Evolutionary conservation across 805 yeast species (phyloP).

Genomic region (Hagleromyces aurorensis): DNA sequence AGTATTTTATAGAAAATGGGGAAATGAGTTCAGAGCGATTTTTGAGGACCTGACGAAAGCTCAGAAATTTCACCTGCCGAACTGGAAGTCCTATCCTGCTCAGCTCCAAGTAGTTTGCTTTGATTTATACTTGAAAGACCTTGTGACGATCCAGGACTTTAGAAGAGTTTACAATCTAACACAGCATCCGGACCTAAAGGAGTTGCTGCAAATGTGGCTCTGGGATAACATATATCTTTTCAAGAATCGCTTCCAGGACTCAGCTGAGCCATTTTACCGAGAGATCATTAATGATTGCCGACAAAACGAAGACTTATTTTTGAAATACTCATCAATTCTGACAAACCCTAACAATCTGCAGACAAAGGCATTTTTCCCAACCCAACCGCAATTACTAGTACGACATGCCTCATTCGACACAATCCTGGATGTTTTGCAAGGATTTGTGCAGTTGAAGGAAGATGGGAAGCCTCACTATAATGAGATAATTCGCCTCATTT

Average conservation of each 20-base stretch:
- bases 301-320: slow-evolving; percentile 14
- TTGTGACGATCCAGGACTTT: slow-evolving; percentile 21
- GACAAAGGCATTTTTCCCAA: slow-evolving; percentile 13
- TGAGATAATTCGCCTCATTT: slow-evolving; percentile 19
- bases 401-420: slow-evolving; percentile 20
- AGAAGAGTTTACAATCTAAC: slow-evolving; percentile 15
- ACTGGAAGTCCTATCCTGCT: slow-evolving; percentile 21
- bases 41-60: slow-evolving; percentile 10
- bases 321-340: slow-evolving; percentile 20
- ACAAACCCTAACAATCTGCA: slow-evolving; percentile 15
- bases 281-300: slow-evolving; percentile 17
- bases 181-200: slow-evolving; percentile 9
- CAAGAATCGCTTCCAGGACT: slow-evolving; percentile 2
- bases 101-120: slow-evolving; percentile 14
- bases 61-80: slow-evolving; percentile 23
- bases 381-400: slow-evolving; percentile 3
- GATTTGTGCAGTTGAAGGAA: slow-evolving; percentile 12
- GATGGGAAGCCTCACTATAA: slow-evolving; percentile 11
- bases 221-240: slow-evolving; percentile 21
- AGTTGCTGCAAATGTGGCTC: slow-evolving; percentile 24
- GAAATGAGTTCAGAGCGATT: slow-evolving; percentile 10
- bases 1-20: slow-evolving; percentile 23
- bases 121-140: slow-evolving; percentile 14
- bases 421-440: slow-evolving; percentile 16
- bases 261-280: slow-evolving; percentile 18